A percentile compares a stretch with the other conserved stretches of the same genome.
Conservation (phyloP, 1,284 basidiomycete species). For the Trichosporon asahii region DNA sequence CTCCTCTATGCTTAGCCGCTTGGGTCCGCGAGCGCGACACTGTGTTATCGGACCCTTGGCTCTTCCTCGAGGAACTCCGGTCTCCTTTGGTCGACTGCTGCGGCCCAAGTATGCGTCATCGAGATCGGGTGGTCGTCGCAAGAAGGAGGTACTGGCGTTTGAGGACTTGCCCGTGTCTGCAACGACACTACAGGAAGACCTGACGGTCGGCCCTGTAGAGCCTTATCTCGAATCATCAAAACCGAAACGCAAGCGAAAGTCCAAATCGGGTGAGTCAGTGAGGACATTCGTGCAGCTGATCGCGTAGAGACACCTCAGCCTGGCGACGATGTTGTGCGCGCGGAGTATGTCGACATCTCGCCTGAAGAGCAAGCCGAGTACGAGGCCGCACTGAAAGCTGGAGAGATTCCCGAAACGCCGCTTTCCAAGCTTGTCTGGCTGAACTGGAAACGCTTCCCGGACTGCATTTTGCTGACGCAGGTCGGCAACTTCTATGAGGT, state of each 20-base stretch:
- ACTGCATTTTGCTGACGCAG: constrained; percentile 81
- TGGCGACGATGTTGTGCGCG: not conserved
- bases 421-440: constrained; percentile 67
- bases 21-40: constrained; percentile 11
- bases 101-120: not conserved
- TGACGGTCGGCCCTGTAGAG: constrained; percentile 20
- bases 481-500: constrained; percentile 96
- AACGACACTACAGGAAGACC: constrained; percentile 15
- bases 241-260: constrained; percentile 7
- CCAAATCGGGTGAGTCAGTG: not conserved
- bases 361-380: constrained; percentile 22
- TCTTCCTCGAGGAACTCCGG: not conserved
- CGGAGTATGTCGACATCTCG: constrained; percentile 13
- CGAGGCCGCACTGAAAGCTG: constrained; percentile 24
- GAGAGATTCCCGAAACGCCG: constrained; percentile 41
- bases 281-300: not conserved
- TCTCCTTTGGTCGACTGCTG: not conserved
- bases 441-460: constrained; percentile 73
- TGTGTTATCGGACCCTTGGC: constrained; percentile 11
- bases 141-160: constrained; percentile 10
- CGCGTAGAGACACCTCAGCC: not conserved
- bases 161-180: constrained; percentile 21
- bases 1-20: constrained; percentile 14
- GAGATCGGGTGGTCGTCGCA: not conserved
- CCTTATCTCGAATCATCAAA: constrained; percentile 10